Evolutionary conservation across 768 basidiomycete species (phyloP), one percentile per base, ranked within the genome.

Genomic region (Pulveroboletus sp.): DNA sequence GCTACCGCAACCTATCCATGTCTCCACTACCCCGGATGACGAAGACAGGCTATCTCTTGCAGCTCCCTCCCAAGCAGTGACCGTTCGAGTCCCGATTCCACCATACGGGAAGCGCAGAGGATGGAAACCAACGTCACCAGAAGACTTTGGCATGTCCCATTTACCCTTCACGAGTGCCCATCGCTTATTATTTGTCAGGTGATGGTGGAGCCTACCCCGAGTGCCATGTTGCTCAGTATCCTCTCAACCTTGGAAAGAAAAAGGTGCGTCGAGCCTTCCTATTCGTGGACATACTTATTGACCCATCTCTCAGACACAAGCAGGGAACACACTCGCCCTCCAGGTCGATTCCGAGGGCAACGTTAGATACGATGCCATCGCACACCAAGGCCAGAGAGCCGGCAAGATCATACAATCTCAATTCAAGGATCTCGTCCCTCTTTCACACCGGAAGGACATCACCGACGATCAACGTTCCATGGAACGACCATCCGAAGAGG

Each of bases 301-400:
- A 58, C 21, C 39, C 31, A n/a, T 54, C 33, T 28, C 18, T 7
- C 53, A 95, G 92, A 84, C 89, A 1, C 84, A 89, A 5, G 84
- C 89, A 21, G 95, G 95, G 6, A 95, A 94, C 61, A 98, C 96
- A 0, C 80, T 99, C 8, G 93, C 96, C 6, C 80, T 99, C 4
- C 94, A 95, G 78, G 95, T 98, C 27, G 95, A 99, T 63, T 82
- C 81, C 51, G 94, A 96, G 68, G 96, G 96, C 40, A 94, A 93
- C 55, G 93, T 98, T 45, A 86, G 91, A 55, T 99, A 97, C 65
- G 94, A 96, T 69, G 94, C 90, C 45, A 97, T 98, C 58, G 95
- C 95, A 8, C 86, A 86, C 53, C 93, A 98, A 69, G 96, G 96
- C 36, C 90, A 96, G 62, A 84, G 91, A 18, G 76, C 79, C 1